A percentile compares a stretch with the other conserved stretches of the same genome.
phyloP scores from a whole-genome alignment of 805 yeast species.

The Nakazawaea laoshanensis region DNA sequence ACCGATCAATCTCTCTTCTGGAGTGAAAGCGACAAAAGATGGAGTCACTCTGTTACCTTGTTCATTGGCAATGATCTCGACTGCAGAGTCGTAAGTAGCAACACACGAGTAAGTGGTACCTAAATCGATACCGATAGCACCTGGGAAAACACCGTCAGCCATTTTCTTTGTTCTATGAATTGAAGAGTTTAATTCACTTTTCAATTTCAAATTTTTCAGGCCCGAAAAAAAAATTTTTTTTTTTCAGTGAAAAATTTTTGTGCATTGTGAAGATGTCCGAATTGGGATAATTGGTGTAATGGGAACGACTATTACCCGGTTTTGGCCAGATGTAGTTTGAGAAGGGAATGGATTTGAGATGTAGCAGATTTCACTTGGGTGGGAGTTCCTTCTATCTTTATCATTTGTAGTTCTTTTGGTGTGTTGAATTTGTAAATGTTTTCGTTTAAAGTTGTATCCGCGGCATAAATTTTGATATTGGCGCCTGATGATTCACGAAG shows the following conservation, averaged over 20 bases:
- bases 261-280: too few species aligned
- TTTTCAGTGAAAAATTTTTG: background rate
- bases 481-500: conserved; percentile 25
- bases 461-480: conserved; percentile 28
- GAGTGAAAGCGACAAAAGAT: conserved; percentile 73
- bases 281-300: too few species aligned
- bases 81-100: conserved; percentile 70
- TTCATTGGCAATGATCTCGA: conserved; percentile 74
- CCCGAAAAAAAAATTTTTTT: background rate
- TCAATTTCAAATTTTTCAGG: background rate
- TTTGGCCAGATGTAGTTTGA: too few species aligned
- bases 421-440: conserved; percentile 12
- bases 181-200: background rate
- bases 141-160: conserved; percentile 99
- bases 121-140: conserved; percentile 98
- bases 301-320: background rate
- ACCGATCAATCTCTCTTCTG: conserved; percentile 73
- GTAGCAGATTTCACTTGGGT: too few species aligned
- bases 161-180: conserved; percentile 28
- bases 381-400: conserved; percentile 23
- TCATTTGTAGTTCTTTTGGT: conserved; percentile 15
- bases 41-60: conserved; percentile 85
- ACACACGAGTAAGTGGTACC: conserved; percentile 83
- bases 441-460: conserved; percentile 13
- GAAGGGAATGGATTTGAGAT: too few species aligned